Base-by-base conservation (phyloP, 192 early-diverging fungal species). In the Spizellomyces punctatus region DNA sequence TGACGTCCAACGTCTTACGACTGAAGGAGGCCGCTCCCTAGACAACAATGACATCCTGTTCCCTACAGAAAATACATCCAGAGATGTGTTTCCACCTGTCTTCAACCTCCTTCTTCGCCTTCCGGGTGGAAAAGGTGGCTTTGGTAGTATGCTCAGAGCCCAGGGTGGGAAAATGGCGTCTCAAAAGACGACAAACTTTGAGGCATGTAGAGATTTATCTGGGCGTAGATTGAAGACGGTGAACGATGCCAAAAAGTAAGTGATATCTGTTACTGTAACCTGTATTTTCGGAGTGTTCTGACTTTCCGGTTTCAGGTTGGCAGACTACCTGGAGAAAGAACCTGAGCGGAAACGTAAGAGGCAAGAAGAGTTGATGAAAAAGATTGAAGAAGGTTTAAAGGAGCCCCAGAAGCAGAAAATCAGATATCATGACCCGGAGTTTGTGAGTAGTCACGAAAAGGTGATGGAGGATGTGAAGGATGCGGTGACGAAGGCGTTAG, bases 91-190 rank as follows among this genome's bases (percentile, higher is more conserved):
- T 36, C 3, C 27, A 36, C 27, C 27, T 36, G 27, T 36, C 27
- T 60, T 91, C 50, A 80, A 73, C 41, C 61, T 93, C 22, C 77
- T 79, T 12, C 60, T 89, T 52, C 78, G 84, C 0, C 56, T 94
- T 16, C 66, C 77, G 5, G 95, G 95, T 36, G 95, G 95, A n/a
- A 96, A 96, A 66, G 98, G 98, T 48, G 98, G 98, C 17, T 99
- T 99, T 77, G 98, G 98, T 14, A 91, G 89, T 69, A 93, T 93
- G 84, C 80, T 99, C 70, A 88, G 95, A 71, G 92, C 95, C 0
- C 94, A 96, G 75, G 96, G 96, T 67, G 95, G 89, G 54, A 87
- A 89, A 46, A 96, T 94, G 92, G 83, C 89, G 43, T 85, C 91
- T 17, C 88, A 94, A 65, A 96, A 95, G 72, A 92, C 92, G 1